Conservation (phyloP, 2,329 filamentous ascomycete genomes). For the Penicillium hordei region DNA sequence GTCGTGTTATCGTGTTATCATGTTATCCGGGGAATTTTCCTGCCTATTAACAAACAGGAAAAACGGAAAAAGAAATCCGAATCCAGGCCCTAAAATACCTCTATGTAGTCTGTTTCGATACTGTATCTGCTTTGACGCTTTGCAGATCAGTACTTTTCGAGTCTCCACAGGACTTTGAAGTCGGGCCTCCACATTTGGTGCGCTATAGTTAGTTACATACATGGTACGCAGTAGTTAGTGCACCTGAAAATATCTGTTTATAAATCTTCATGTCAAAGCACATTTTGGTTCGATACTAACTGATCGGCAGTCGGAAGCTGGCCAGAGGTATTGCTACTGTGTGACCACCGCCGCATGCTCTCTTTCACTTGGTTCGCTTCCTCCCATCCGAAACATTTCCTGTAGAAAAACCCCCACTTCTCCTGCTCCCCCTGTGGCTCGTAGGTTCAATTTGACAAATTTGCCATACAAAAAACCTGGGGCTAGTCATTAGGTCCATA, state of each 20-base stretch:
- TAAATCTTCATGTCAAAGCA: neutral
- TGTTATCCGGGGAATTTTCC: neutral
- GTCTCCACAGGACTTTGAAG: neutral
- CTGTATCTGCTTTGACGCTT: slow-evolving; percentile 1
- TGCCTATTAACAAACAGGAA: neutral
- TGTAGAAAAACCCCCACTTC: neutral
- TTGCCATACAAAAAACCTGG: neutral
- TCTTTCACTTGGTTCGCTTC: neutral
- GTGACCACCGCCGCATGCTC: neutral
- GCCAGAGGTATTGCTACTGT: neutral
- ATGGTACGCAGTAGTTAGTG: neutral
- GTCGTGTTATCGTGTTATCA: neutral
- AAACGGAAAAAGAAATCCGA: neutral
- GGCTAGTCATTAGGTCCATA: neutral
- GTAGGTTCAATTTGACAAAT: neutral
- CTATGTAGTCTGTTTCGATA: slow-evolving; percentile 3
- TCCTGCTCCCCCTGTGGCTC: neutral
- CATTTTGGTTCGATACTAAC: neutral
- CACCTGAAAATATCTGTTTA: neutral
- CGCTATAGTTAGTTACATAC: neutral
- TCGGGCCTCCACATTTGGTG: neutral
- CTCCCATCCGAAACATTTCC: neutral
- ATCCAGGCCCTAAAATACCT: neutral
- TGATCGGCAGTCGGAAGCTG: neutral
- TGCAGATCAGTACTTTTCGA: slow-evolving; percentile 3